Evolutionary conservation across 2,329 filamentous ascomycete species (phyloP).

Genomic region (Monilinia vaccinii-corymbosi): DNA sequence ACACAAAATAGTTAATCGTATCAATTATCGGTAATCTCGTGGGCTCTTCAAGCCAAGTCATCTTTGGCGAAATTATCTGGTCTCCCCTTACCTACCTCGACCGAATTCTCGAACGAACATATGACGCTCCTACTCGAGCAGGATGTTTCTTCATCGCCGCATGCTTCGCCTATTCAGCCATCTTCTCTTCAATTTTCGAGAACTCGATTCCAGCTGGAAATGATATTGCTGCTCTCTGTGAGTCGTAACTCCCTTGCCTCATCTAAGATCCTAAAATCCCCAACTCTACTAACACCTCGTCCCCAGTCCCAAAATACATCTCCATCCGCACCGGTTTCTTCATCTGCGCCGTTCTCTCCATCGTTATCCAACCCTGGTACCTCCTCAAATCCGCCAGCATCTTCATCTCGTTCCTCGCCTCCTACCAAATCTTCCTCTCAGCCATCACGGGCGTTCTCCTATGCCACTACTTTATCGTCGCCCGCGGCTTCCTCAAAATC

Average conservation of each 20-base stretch:
- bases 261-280: neutral
- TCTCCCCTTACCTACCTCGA: conserved; percentile 32
- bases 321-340: conserved; percentile 33
- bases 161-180: conserved; percentile 34
- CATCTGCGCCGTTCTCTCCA: conserved; percentile 31
- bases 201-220: conserved; percentile 35
- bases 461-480: conserved; percentile 35
- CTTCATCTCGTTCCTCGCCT: conserved; percentile 34
- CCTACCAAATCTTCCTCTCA: conserved; percentile 36
- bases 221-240: conserved; percentile 30
- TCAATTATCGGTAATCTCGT: conserved; percentile 34
- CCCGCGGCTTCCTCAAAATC: conserved; percentile 30
- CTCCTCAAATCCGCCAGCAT: conserved; percentile 30
- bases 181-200: conserved; percentile 37
- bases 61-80: conserved; percentile 32
- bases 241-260: neutral
- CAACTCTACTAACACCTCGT: neutral
- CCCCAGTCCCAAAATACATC: conserved; percentile 32
- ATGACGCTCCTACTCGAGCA: conserved; percentile 31
- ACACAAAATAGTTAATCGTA: conserved; percentile 24
- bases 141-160: conserved; percentile 35
- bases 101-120: conserved; percentile 29
- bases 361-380: conserved; percentile 34
- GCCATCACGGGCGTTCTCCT: conserved; percentile 36
- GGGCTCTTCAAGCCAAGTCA: conserved; percentile 26